phyloP scores from a whole-genome alignment of 2,329 filamentous ascomycete genomes.

The Mollisia scopiformis region DNA sequence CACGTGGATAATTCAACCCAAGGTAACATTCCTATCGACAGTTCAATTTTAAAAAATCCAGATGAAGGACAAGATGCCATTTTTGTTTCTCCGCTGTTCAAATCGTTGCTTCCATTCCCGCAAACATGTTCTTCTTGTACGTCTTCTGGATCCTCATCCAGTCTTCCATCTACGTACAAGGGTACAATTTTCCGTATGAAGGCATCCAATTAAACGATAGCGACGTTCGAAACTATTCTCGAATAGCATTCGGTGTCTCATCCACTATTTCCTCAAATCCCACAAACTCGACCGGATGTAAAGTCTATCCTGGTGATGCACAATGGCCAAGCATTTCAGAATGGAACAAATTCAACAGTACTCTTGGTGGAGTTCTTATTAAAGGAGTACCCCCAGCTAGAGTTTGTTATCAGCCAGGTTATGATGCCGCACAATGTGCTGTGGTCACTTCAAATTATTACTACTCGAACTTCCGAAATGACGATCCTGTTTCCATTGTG shows the following conservation, averaged over 20 bases:
- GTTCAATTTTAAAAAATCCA: too few species aligned
- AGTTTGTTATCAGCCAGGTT: constrained; percentile 42
- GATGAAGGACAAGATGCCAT: too few species aligned
- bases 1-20: too few species aligned
- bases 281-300: constrained; percentile 8
- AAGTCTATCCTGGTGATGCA: constrained; percentile 16
- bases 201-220: constrained; percentile 18
- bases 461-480: constrained; percentile 21
- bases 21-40: too few species aligned
- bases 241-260: constrained; percentile 12
- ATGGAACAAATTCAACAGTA: constrained; percentile 51
- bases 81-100: neutral
- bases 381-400: constrained; percentile 45
- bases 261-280: neutral
- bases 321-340: constrained; percentile 49
- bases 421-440: constrained; percentile 31
- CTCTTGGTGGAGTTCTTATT: constrained; percentile 45
- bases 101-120: neutral
- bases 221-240: constrained; percentile 15
- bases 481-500: constrained; percentile 47
- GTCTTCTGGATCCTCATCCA: neutral
- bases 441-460: constrained; percentile 26
- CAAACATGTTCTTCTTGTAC: neutral
- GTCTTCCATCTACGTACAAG: neutral
- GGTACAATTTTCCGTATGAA: constrained; percentile 20